Conservation (phyloP, 2,329 filamentous ascomycete genomes). For the Aspergillus quadricinctus region DNA sequence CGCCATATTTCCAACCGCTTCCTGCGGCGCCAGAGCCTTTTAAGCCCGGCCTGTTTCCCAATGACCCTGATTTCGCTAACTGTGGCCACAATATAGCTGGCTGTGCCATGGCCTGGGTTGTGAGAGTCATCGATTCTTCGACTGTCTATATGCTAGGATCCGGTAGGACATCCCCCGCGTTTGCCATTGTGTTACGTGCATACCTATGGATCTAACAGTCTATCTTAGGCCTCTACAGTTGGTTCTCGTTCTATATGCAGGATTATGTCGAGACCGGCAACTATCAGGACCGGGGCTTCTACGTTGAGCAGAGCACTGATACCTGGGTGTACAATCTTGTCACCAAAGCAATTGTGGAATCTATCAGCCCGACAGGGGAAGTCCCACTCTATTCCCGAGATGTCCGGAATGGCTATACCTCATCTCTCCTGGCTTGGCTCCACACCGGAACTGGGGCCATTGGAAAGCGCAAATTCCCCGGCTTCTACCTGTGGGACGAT, state of each 20-base stretch:
- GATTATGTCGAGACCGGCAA: slow-evolving; percentile 43
- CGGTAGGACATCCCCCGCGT: background rate
- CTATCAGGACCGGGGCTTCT: slow-evolving; percentile 40
- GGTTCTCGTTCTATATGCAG: slow-evolving; percentile 57
- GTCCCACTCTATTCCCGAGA: slow-evolving; percentile 3
- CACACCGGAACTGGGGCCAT: slow-evolving; percentile 2
- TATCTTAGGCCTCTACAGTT: slow-evolving; percentile 54
- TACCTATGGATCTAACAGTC: background rate
- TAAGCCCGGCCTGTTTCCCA: background rate
- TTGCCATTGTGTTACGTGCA: background rate
- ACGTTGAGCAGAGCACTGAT: slow-evolving; percentile 9
- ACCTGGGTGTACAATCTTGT: slow-evolving; percentile 16
- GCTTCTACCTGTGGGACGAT: background rate
- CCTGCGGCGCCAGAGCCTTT: background rate
- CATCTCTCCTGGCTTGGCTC: slow-evolving; percentile 10
- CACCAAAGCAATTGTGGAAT: slow-evolving; percentile 14
- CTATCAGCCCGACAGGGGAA: slow-evolving; percentile 13
- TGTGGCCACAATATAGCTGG: background rate
- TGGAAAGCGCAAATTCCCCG: background rate
- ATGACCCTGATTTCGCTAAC: background rate
- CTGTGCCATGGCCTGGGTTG: slow-evolving; percentile 11
- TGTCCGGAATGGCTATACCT: slow-evolving; percentile 9
- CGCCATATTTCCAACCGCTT: slow-evolving; percentile 4
- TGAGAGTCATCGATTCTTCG: background rate
- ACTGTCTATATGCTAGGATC: background rate